Base-by-base conservation (phyloP, 164 flowering plant genomes). In the Aristolochia californica region DNA sequence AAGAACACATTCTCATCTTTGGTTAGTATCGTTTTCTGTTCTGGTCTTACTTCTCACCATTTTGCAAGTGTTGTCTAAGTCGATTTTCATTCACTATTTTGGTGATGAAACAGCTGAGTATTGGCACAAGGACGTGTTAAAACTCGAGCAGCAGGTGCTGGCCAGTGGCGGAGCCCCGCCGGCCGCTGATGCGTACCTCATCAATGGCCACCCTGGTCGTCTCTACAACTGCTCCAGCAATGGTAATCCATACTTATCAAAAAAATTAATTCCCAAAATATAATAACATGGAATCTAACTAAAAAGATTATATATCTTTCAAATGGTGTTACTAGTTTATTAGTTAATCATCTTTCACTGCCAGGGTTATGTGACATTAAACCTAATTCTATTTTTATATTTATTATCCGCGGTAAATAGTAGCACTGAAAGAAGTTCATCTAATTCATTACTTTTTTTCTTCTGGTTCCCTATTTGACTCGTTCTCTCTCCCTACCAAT, bases 161-260 rank as follows among this genome's bases (percentile, higher is more conserved):
- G 77, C 73, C 14, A 78, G 82, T 27, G 88, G 93, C 1, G 83
- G 80, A 57, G 66, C 45, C 34, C 81, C 93, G 52, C 77, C 82
- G 12, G 61, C 60, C 0, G 73, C 93, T 1, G 76, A 85, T 59
- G 86, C 91, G 1, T 79, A 59, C 45, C 72, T 76, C 44, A 85
- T 85, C 54, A 85, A 85, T 53, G 88, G 91, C 18, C 81, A 79
- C 15, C 85, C 91, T 5, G 91, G 91, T 13, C 88, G 84, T 26
- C 74, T 75, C 55, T 83, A 78, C 62, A 79, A 75, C 38, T 85
- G 93, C 68, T 83, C 87, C 48, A 21, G 4, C 27, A 70, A 78
- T 58, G 85, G 91, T 82, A 82, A 62, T 43, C 16, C 20, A 23
- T 18, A 27, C 21, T 56, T 24, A 20, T n/a, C 14, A 16, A 48